These are phyloP conservation scores for Solanum chiquidenum DNA, from an alignment of 257 asterid species.

Conservation along the genomic window DNA sequence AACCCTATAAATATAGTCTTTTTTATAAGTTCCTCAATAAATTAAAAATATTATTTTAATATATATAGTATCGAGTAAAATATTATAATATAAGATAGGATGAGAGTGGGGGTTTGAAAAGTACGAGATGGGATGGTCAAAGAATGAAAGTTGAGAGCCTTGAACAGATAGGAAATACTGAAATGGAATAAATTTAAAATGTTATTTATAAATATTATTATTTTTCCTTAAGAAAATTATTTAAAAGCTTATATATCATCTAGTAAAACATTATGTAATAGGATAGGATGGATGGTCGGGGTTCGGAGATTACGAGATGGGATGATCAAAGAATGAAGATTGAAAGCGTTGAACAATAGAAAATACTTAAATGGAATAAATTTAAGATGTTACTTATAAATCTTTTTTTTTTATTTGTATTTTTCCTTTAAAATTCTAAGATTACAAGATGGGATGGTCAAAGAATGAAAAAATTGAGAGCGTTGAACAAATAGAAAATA, in stretches of 20 bases:
- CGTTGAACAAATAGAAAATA: background rate
- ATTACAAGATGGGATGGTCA: background rate
- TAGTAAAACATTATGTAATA: no score
- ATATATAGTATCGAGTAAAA: background rate
- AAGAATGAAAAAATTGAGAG: background rate
- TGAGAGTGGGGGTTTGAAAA: background rate
- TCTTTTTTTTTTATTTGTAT: no score
- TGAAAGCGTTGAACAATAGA: background rate
- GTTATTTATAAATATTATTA: background rate
- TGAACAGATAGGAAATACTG: no score
- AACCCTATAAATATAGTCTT: no score
- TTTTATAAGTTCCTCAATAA: no score
- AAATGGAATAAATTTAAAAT: background rate
- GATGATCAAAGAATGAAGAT: background rate
- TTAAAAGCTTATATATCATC: no score
- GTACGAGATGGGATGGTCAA: background rate
- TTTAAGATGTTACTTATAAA: no score
- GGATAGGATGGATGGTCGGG: background rate
- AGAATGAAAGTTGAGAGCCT: background rate
- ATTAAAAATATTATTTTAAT: no score
- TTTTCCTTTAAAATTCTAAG: no score
- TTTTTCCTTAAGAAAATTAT: no score
- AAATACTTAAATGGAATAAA: background rate
- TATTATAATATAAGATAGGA: no score
- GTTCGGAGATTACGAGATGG: background rate